Evolutionary conservation across 345 rosid species (phyloP).

Genomic region (Clarkia xantiana): DNA sequence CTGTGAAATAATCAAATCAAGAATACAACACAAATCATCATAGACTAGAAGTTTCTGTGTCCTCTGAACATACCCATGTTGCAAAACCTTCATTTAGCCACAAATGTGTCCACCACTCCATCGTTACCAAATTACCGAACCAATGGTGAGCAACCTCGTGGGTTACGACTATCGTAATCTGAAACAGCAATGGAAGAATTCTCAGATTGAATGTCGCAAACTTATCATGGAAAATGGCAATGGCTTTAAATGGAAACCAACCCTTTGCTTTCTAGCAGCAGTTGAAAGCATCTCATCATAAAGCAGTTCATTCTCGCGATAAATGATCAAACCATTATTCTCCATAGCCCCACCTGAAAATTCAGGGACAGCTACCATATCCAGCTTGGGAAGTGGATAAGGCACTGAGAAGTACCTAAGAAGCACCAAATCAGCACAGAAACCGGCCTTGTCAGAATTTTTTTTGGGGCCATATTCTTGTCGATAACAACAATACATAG

Average conservation of each 20-base stretch:
- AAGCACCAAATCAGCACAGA: neutral
- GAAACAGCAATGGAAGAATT: neutral
- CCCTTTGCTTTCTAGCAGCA: slow-evolving; percentile 23
- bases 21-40: neutral
- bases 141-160: slow-evolving; percentile 42
- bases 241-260: slow-evolving; percentile 2
- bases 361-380: slow-evolving; percentile 33
- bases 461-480: too few species aligned
- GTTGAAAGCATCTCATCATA: slow-evolving; percentile 18
- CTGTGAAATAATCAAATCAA: slow-evolving; percentile 9
- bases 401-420: slow-evolving; percentile 29
- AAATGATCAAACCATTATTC: slow-evolving; percentile 26
- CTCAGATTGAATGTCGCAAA: neutral
- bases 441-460: neutral
- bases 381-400: slow-evolving; percentile 29
- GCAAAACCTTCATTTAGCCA: slow-evolving; percentile 27
- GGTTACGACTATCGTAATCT: slow-evolving; percentile 20
- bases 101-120: slow-evolving; percentile 39
- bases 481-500: neutral
- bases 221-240: neutral
- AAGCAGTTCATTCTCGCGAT: slow-evolving; percentile 22
- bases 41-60: neutral
- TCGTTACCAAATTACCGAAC: slow-evolving; percentile 42
- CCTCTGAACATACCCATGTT: slow-evolving; percentile 22
- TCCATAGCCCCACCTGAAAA: slow-evolving; percentile 34